Base-by-base conservation (phyloP, 345 rosid genomes). In the Syzygium aromaticum region DNA sequence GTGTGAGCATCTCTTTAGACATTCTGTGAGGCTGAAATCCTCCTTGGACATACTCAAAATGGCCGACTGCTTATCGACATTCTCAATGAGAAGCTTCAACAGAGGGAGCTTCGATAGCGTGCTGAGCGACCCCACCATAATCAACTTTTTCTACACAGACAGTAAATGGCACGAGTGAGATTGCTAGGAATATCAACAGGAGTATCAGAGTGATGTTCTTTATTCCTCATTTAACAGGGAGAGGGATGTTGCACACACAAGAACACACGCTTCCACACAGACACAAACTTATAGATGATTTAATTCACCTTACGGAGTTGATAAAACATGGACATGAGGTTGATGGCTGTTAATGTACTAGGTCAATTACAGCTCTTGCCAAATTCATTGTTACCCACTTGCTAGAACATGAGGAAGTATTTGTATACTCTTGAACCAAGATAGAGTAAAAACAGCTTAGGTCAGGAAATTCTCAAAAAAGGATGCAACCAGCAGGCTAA, bases 101-200 rank as follows among this genome's bases (percentile, higher is more conserved):
- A 95, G 89, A 49, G 99, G 98, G 49, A 95, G 94, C 85, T 84
- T 94, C n/a, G 98, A 93, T 25, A 97, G 95, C 57, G 98, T 97
- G 90, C 86, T 90, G 84, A 94, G 67, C 23, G 98, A 97, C 15
- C 99, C 98, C 88, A 97, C 98, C 97, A 97, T 93, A 54, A 97
- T 94, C 93, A 97, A 88, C 91, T 97, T 97, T 92, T 93, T 97
- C 99, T 96, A 93, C 59, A 77, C 28, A 85, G 49, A 83, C 22
- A 53, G 46, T 16, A 83, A 83, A 63, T 21, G 43, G 28, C 53
- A 28, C 5, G 1, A 73, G 23, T 33, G 15, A 38, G 21, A 78
- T 67, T 27, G 54, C 54, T 52, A 51, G 80, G 23, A 49, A 12
- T 63, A 59, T 27, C 22, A 51, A 61, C 15, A 86, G n/a, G 52